A percentile compares a stretch with the other conserved stretches of the same genome.
phyloP scores from a whole-genome alignment of 2,329 filamentous ascomycete species.

The Leptoxyphium fumago region DNA sequence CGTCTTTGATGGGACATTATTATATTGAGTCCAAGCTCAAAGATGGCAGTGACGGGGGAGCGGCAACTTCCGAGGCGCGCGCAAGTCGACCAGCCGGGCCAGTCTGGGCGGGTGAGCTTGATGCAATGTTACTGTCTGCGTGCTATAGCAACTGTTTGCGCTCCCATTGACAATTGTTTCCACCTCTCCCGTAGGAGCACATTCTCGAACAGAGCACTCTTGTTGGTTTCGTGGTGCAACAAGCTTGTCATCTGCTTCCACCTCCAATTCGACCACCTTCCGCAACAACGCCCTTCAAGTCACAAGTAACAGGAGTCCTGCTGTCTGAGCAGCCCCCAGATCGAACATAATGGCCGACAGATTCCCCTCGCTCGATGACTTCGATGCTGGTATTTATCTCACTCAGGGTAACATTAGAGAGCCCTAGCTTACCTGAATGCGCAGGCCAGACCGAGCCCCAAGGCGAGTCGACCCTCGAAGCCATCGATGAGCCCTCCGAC shows the following conservation, averaged over 20 bases:
- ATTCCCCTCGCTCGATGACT: conserved; percentile 38
- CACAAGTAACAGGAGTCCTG: no score
- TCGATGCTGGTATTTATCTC: conserved; percentile 31
- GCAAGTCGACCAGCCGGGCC: background rate
- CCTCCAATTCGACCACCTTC: no score
- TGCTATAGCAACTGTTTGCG: background rate
- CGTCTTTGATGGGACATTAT: no score
- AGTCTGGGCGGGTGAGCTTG: background rate
- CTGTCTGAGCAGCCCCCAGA: no score
- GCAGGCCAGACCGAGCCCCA: conserved; percentile 54
- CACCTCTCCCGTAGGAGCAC: no score
- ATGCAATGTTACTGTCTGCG: background rate
- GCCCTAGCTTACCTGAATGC: conserved; percentile 7
- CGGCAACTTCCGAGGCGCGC: background rate
- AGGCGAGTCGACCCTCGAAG: conserved; percentile 34
- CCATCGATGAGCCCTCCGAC: conserved; percentile 54
- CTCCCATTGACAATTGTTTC: background rate
- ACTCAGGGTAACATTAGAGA: background rate
- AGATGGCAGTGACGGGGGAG: background rate
- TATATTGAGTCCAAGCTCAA: no score
- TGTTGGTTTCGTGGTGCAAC: no score
- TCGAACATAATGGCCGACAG: conserved; percentile 31
- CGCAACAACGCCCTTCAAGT: no score
- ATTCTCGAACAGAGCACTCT: no score
- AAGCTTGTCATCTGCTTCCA: no score